Conservation (phyloP, 352 stramenopile species). For the Phytophthora cactorum region DNA sequence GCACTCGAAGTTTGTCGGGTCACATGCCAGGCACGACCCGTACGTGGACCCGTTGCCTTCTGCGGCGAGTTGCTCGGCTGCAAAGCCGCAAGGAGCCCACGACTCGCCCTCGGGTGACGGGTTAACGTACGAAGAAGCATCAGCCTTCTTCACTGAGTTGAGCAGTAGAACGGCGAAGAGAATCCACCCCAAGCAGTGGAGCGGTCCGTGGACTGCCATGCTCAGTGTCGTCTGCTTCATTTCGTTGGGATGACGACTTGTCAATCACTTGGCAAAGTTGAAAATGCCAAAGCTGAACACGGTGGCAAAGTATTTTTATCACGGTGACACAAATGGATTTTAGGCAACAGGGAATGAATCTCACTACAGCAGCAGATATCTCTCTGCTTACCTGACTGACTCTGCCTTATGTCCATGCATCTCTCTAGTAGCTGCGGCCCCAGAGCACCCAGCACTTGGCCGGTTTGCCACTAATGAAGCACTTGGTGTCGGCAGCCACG, state of each 20-base stretch:
- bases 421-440: conserved; percentile 83
- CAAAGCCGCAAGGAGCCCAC: conserved; percentile 64
- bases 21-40: conserved; percentile 68
- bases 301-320: conserved; percentile 24
- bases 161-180: conserved; percentile 27
- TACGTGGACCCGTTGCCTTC: conserved; percentile 71
- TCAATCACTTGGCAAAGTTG: conserved; percentile 14
- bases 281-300: not conserved
- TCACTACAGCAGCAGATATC: not conserved
- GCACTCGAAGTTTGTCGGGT: conserved; percentile 57
- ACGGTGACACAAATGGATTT: not conserved
- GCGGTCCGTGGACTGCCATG: conserved; percentile 12
- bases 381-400: too few species aligned
- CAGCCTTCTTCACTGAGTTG: conserved; percentile 17
- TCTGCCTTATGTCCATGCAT: not conserved
- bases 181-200: conserved; percentile 21
- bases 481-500: conserved; percentile 94
- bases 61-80: conserved; percentile 49
- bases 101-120: conserved; percentile 63
- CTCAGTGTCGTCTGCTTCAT: conserved; percentile 23
- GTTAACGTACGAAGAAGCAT: conserved; percentile 49
- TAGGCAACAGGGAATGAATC: not conserved
- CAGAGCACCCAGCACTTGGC: conserved; percentile 93
- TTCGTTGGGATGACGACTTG: not conserved
- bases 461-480: conserved; percentile 98